Evolutionary conservation across 83 land plant genomes (phyloP).

Genomic region (Larix sibirica): DNA sequence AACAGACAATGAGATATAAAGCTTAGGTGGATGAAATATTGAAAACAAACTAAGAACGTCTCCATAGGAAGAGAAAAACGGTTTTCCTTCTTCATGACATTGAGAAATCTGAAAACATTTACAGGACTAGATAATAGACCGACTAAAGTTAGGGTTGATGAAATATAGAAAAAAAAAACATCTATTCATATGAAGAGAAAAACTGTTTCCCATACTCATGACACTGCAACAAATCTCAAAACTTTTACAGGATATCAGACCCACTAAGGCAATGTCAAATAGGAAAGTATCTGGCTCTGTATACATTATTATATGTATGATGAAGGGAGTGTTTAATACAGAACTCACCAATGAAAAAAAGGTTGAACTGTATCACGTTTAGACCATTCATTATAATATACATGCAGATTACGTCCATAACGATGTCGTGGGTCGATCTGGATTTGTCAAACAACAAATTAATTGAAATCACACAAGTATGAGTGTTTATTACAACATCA

Average conservation of each 20-base stretch:
- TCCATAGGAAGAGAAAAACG: no score
- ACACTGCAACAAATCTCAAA: neutral
- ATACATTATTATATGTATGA: neutral
- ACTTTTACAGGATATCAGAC: neutral
- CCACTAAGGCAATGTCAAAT: neutral
- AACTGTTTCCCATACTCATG: neutral
- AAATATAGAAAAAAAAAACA: no score
- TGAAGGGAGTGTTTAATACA: neutral
- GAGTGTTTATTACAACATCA: neutral
- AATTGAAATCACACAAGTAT: neutral
- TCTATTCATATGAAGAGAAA: neutral
- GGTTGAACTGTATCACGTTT: slow-evolving; percentile 72
- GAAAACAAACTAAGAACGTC: no score
- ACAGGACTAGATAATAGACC: no score
- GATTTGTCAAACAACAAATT: neutral
- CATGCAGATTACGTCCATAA: slow-evolving; percentile 89
- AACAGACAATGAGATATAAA: no score
- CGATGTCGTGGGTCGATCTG: slow-evolving; percentile 97
- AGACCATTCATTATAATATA: slow-evolving; percentile 75
- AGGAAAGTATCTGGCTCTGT: neutral
- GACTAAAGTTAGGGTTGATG: no score
- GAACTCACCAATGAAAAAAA: slow-evolving; percentile 86
- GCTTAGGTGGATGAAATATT: no score
- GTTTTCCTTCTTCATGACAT: no score
- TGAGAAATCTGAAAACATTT: no score